Evolutionary conservation across 2,329 filamentous ascomycete genomes (phyloP).

Genomic region (Capronia americana): DNA sequence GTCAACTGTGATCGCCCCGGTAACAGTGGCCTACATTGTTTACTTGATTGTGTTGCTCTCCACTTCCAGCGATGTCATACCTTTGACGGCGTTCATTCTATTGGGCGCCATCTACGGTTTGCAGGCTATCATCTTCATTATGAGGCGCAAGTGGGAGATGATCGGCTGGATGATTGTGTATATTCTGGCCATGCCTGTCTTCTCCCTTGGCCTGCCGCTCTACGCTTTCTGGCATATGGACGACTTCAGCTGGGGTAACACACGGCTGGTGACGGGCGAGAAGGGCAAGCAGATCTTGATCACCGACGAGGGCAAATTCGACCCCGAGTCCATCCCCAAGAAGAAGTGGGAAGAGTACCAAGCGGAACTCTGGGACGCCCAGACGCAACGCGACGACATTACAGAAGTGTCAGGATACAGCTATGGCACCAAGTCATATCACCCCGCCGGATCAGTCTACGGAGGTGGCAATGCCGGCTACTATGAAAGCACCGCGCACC

Average conservation of each 20-base stretch:
- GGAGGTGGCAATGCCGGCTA: constrained; percentile 67
- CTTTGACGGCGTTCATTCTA: constrained; percentile 85
- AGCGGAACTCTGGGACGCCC: constrained; percentile 94
- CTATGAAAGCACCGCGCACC: constrained; percentile 35
- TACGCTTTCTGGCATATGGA: constrained; percentile 99
- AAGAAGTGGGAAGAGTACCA: constrained; percentile 99
- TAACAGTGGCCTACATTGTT: constrained; percentile 85
- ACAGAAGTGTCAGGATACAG: constrained; percentile 89
- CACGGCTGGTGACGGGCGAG: constrained; percentile 93
- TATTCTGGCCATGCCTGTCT: constrained; percentile 86
- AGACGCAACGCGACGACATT: constrained; percentile 81
- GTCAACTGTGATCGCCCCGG: constrained; percentile 88
- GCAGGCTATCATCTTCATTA: constrained; percentile 94
- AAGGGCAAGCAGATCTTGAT: constrained; percentile 90
- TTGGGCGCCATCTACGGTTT: constrained; percentile 96
- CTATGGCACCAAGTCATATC: constrained; percentile 83
- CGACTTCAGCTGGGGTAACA: constrained; percentile 99
- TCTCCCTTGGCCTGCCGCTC: constrained; percentile 85
- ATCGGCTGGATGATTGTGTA: constrained; percentile 99
- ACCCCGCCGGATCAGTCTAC: constrained; percentile 72
- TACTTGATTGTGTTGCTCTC: constrained; percentile 83
- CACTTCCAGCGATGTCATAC: constrained; percentile 68
- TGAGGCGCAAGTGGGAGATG: constrained; percentile 99
- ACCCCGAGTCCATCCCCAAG: constrained; percentile 87
- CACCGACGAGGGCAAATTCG: constrained; percentile 97